Percentiles rank a stretch among this genome's conserved stretches.
Conservation (phyloP, 1,139 yeast genomes). For the Taiozyma sp. region DNA sequence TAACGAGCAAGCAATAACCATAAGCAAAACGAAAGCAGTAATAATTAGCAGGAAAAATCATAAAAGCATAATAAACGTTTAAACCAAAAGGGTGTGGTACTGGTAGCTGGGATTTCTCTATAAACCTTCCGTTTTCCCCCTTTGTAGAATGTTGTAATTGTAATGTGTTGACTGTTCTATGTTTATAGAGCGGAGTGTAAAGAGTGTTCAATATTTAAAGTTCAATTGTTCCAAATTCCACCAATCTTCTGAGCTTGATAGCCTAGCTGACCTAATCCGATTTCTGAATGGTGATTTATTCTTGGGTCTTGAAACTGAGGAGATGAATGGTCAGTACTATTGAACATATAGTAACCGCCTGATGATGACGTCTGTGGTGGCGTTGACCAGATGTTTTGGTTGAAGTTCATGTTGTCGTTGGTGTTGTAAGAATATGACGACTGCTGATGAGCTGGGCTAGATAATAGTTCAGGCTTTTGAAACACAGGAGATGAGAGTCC, state of each 20-base stretch:
- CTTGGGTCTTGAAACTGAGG: neutral
- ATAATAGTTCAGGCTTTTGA: neutral
- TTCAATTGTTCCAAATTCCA: neutral
- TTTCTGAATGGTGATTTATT: neutral
- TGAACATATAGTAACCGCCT: neutral
- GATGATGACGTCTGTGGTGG: slow-evolving; percentile 3
- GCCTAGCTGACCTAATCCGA: neutral
- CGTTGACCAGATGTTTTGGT: slow-evolving; percentile 11
- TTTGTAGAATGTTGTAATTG: neutral
- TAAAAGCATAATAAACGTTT: neutral
- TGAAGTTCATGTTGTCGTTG: slow-evolving; percentile 5
- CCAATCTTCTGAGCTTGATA: neutral
- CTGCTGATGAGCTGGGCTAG: slow-evolving; percentile 1
- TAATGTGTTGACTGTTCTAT: neutral
- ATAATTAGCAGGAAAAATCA: neutral
- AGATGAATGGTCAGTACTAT: neutral
- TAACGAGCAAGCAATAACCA: neutral
- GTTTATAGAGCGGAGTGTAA: neutral
- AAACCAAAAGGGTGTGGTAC: neutral
- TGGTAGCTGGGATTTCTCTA: neutral
- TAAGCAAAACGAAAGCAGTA: neutral
- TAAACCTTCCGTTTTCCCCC: neutral
- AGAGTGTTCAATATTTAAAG: neutral
- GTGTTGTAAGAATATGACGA: neutral
- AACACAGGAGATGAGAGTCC: slow-evolving; percentile 4